Conservation (phyloP, 768 basidiomycete genomes). For the Coprinopsis cinerea region DNA sequence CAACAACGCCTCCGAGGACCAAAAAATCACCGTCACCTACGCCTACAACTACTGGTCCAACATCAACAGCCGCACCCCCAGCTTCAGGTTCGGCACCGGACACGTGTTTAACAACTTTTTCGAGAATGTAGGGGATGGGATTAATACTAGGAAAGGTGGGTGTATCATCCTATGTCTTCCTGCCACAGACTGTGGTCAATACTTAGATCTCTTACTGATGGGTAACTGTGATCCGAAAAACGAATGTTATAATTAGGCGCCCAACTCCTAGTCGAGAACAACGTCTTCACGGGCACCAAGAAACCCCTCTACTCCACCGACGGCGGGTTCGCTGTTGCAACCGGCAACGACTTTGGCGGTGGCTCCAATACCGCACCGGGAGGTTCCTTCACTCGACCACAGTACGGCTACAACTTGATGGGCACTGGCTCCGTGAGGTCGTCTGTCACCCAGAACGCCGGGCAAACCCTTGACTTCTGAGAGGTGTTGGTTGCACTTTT, state of each 20-base stretch:
- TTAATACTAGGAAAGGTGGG: conserved; percentile 35
- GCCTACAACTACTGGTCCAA: conserved; percentile 38
- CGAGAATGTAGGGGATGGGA: conserved; percentile 37
- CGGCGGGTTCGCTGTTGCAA: conserved; percentile 34
- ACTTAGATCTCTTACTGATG: background rate
- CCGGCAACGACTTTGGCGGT: conserved; percentile 26
- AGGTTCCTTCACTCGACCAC: conserved; percentile 24
- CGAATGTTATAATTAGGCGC: conserved; percentile 15
- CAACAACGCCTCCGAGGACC: conserved; percentile 30
- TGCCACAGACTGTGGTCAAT: too few relatives aligned
- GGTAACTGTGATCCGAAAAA: background rate
- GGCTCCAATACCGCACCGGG: conserved; percentile 24
- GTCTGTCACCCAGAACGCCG: conserved; percentile 21
- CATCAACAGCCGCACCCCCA: conserved; percentile 40
- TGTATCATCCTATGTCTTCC: too few relatives aligned
- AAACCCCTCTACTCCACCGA: conserved; percentile 38
- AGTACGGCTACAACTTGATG: conserved; percentile 23
- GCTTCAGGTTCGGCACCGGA: conserved; percentile 40
- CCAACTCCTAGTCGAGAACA: conserved; percentile 42
- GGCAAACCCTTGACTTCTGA: conserved; percentile 24
- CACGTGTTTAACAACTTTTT: conserved; percentile 43
- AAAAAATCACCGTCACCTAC: conserved; percentile 36
- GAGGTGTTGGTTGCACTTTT: background rate
- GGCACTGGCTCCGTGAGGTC: conserved; percentile 18
- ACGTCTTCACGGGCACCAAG: conserved; percentile 35